Percentiles rank a stretch among this genome's conserved stretches.
Conservation (phyloP, 805 yeast genomes). For the Blastobotrys peoriensis region DNA sequence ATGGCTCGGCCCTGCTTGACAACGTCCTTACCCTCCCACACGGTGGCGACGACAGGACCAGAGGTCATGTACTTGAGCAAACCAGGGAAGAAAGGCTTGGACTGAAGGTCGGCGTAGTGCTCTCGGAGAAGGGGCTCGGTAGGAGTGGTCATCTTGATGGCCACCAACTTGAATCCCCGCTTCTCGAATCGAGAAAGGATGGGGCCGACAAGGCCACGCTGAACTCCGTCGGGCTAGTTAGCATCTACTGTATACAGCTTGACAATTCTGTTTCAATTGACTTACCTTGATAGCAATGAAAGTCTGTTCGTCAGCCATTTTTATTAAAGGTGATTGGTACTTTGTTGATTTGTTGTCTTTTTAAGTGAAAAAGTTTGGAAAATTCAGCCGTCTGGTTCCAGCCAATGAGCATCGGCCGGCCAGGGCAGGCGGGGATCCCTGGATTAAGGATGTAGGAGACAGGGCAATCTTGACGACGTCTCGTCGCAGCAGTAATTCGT, state of each 20-base stretch:
- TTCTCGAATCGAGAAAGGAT: slow-evolving; percentile 91
- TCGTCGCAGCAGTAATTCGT: too few relatives aligned
- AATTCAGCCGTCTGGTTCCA: slow-evolving; percentile 1
- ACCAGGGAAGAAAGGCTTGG: slow-evolving; percentile 98
- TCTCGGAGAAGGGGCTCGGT: slow-evolving; percentile 79
- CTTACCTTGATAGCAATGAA: slow-evolving; percentile 36
- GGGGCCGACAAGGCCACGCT: slow-evolving; percentile 90
- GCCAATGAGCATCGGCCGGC: slow-evolving; percentile 1
- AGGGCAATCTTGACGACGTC: too few relatives aligned
- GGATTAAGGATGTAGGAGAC: too few relatives aligned
- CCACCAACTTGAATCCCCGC: slow-evolving; percentile 97
- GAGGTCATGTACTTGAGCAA: slow-evolving; percentile 93
- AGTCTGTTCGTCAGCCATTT: slow-evolving; percentile 30
- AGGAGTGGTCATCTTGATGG: slow-evolving; percentile 85
- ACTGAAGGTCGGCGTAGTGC: slow-evolving; percentile 93
- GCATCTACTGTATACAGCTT: not conserved
- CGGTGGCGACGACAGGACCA: slow-evolving; percentile 98
- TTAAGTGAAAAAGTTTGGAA: slow-evolving; percentile 1
- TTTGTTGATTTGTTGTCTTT: not conserved
- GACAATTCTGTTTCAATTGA: not conserved
- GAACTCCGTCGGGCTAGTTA: slow-evolving; percentile 94
- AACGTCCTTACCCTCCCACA: slow-evolving; percentile 99
- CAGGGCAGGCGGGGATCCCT: too few relatives aligned
- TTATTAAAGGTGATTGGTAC: slow-evolving; percentile 3
- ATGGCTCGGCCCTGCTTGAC: slow-evolving; percentile 97